A percentile compares a stretch with the other conserved stretches of the same genome.
Conservation (phyloP, 352 stramenopile genomes). For the Achlya hypogyna region DNA sequence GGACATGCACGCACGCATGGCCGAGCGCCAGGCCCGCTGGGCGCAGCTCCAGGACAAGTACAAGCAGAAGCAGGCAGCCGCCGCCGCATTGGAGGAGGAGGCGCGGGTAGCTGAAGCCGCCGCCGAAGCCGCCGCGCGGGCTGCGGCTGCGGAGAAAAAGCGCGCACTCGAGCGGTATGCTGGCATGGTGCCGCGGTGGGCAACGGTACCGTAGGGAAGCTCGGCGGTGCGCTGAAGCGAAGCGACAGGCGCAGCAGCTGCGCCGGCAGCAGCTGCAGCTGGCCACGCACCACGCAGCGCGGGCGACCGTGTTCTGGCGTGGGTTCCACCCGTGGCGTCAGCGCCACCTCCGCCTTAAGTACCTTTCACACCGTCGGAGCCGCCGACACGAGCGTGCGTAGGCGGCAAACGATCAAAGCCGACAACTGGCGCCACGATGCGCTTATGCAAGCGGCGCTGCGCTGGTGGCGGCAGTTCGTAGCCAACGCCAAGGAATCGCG, state of each 20-base stretch:
- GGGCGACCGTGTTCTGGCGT: background rate
- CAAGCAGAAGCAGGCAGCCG: background rate
- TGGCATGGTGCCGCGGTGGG: background rate
- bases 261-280: background rate
- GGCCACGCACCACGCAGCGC: background rate
- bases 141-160: background rate
- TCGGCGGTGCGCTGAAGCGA: background rate
- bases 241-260: background rate
- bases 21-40: constrained; percentile 8
- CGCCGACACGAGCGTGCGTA: background rate
- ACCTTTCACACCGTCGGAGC: background rate
- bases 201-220: background rate
- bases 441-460: background rate
- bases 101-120: background rate
- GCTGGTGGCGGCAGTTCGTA: background rate
- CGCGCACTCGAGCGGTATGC: constrained; percentile 1
- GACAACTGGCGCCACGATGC: constrained; percentile 4
- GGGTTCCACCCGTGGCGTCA: constrained; percentile 4
- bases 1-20: constrained; percentile 6
- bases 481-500: background rate
- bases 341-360: background rate
- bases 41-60: constrained; percentile 8
- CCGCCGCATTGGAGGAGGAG: background rate
- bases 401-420: background rate
- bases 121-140: background rate